Evolutionary conservation across 495 filamentous ascomycete genomes (phyloP).

Genomic region (Penicillium samsonianum): DNA sequence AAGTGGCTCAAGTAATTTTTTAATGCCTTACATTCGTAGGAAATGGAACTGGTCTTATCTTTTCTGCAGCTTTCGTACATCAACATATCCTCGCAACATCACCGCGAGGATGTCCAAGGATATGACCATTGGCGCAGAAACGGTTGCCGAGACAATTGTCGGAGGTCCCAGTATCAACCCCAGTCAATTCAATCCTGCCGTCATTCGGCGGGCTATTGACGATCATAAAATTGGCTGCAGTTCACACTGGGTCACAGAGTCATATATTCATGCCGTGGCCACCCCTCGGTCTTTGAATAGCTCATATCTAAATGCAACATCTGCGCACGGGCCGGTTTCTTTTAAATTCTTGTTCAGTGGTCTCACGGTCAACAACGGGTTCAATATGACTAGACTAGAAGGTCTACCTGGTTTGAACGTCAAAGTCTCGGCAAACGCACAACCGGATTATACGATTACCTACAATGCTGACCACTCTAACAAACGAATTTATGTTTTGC

Average conservation of each 20-base stretch:
- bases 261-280: constrained; percentile 34
- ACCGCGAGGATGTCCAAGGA: constrained; percentile 41
- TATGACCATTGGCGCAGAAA: constrained; percentile 42
- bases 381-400: constrained; percentile 30
- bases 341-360: constrained; percentile 28
- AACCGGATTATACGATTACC: constrained; percentile 20
- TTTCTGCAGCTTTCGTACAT: neutral
- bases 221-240: constrained; percentile 24
- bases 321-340: constrained; percentile 16
- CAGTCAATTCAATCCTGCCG: constrained; percentile 39
- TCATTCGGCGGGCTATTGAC: constrained; percentile 43
- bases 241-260: constrained; percentile 32
- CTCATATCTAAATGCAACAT: constrained; percentile 38
- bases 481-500: constrained; percentile 40
- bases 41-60: neutral
- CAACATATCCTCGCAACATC: constrained; percentile 38
- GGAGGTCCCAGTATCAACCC: constrained; percentile 38
- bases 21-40: neutral
- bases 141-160: constrained; percentile 37
- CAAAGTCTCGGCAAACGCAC: constrained; percentile 18
- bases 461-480: constrained; percentile 23
- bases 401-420: constrained; percentile 27
- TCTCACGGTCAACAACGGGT: constrained; percentile 8
- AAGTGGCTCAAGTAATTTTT: constrained; percentile 3
- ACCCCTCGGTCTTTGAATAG: constrained; percentile 31